Conservation (phyloP, 1,139 yeast species). For the Protomyces inouyei region DNA sequence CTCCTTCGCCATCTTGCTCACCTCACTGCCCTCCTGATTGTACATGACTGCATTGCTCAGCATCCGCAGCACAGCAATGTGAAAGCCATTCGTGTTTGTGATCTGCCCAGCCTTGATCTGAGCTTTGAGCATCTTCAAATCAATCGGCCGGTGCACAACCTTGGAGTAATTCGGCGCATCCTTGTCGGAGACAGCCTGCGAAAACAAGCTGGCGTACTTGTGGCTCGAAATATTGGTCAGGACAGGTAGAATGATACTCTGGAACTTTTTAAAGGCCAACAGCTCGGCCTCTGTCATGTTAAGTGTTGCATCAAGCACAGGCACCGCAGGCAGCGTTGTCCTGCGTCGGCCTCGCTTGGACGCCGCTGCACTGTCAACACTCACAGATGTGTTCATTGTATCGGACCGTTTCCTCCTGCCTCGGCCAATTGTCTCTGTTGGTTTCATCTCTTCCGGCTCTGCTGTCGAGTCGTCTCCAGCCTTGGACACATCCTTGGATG, state of each 20-base stretch:
- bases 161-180: conserved; percentile 69
- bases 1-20: conserved; percentile 83
- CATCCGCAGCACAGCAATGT: conserved; percentile 71
- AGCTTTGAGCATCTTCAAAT: conserved; percentile 73
- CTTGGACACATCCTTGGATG: not conserved
- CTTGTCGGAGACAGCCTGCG: conserved; percentile 10
- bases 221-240: conserved; percentile 10
- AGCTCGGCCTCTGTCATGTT: not conserved
- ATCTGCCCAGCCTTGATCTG: conserved; percentile 82
- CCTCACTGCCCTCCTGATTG: conserved; percentile 95
- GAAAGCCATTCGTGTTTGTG: conserved; percentile 82
- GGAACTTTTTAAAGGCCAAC: conserved; percentile 5
- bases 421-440: not conserved
- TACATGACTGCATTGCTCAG: conserved; percentile 84
- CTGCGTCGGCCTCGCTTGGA: not conserved
- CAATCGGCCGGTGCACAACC: conserved; percentile 89
- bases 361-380: conserved; percentile 1
- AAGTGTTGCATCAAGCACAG: not conserved
- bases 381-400: conserved; percentile 15
- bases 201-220: conserved; percentile 15
- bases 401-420: conserved; percentile 3
- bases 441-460: not conserved
- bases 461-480: not conserved
- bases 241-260: conserved; percentile 5
- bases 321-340: not conserved